Percentiles rank a stretch among this genome's conserved stretches.
Conservation (phyloP, 2,329 filamentous ascomycete genomes). For the Fusarium keratoplasticum region DNA sequence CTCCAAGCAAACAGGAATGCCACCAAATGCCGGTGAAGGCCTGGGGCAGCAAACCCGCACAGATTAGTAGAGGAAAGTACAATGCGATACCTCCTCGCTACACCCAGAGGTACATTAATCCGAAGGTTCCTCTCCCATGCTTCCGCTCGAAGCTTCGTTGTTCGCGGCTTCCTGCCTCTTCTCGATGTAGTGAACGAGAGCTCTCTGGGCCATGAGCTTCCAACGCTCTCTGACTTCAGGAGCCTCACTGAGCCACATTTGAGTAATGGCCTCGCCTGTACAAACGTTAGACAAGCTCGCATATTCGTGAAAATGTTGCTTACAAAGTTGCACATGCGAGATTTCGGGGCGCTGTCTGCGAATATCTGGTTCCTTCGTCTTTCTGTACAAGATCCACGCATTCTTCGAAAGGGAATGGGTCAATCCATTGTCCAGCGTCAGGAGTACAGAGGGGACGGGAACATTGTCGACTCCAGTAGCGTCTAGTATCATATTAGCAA, state of each 20-base stretch:
- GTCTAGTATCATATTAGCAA: neutral
- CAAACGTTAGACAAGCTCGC: neutral
- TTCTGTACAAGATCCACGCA: neutral
- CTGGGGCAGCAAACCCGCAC: neutral
- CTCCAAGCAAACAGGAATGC: neutral
- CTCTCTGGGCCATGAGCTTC: conserved; percentile 36
- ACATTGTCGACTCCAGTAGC: neutral
- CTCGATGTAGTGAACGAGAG: neutral
- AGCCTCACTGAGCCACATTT: conserved; percentile 46
- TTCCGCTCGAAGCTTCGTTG: neutral
- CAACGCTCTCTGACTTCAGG: conserved; percentile 39
- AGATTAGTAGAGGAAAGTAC: neutral
- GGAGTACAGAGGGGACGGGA: neutral
- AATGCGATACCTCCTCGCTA: neutral
- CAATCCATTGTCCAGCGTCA: neutral
- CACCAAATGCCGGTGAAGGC: neutral
- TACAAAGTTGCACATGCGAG: conserved; percentile 48
- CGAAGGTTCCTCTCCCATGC: too few species aligned
- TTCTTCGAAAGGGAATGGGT: neutral
- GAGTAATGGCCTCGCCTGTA: conserved; percentile 44
- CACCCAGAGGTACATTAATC: too few species aligned
- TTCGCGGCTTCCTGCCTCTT: neutral
- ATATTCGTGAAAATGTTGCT: conserved; percentile 14
- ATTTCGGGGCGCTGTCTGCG: conserved; percentile 35
- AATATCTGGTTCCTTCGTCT: neutral